Base-by-base conservation (phyloP, 2,329 filamentous ascomycete species). In the Paraconiothyrium brasiliense region DNA sequence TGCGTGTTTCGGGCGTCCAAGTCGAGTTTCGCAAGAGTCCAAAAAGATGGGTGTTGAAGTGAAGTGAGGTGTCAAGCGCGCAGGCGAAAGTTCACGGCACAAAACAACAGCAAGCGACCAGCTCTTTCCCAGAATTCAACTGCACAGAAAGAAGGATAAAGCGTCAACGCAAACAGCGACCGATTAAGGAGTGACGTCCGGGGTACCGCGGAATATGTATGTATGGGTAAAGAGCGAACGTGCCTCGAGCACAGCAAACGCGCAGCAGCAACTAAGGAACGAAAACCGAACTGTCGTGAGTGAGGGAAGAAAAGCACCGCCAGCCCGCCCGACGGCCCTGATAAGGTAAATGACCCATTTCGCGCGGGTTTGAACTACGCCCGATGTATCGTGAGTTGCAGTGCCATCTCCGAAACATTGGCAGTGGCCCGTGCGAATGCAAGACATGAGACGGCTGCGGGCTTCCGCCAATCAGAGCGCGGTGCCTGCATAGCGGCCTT, bases 171-270 rank as follows among this genome's bases (percentile, higher is more conserved):
- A 32, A 49, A 57, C 14, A 35, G 32, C 46, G 22, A 50, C 30
- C 22, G 44, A 57, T 39, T 14, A 32, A 48, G 22, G 46, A 57
- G 34, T 11, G 22, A 9, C 35, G 51, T 30, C 35, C 30, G 30
- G 13, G 30, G 30, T 37, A 51, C 34, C 44, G 9, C 44, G 48
- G 10, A 11, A 16, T 16, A n/a, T n/a, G 20, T 24, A 13, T 10
- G 20, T 24, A 13, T 30, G 41, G 11, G 47, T 57, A 57, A 57
- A 44, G 55, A 57, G 37, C 55, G 55, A 43, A 50, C 34, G 55
- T 50, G 55, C 55, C 22, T 57, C 46, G 44, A n/a, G 55, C 54
- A 55, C 52, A 49, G 54, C n/a, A 57, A 32, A 32, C 4, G 34
- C 49, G 34, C 49, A 57, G 32, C 34, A 49, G 35, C 44, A 34